phyloP scores from a whole-genome alignment of 768 basidiomycete genomes.

The Lactarius indigo region DNA sequence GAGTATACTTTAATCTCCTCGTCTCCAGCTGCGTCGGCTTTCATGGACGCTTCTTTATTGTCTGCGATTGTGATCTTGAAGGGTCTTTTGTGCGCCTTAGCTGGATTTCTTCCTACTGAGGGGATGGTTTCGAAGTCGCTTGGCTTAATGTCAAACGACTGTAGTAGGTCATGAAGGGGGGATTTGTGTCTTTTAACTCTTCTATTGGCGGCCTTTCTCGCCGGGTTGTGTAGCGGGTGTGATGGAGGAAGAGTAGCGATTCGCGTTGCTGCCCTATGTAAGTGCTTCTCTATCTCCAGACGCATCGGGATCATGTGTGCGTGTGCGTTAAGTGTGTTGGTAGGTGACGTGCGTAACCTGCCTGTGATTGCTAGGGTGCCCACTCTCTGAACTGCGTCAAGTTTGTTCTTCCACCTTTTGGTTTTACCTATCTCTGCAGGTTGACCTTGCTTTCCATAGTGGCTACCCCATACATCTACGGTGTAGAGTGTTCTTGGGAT shows the following conservation, averaged over 20 bases:
- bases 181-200: not conserved
- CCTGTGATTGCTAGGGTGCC: too few relatives aligned
- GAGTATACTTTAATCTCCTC: constrained; percentile 20
- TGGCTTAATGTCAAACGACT: not conserved
- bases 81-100: not conserved
- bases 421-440: too few relatives aligned
- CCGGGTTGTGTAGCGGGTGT: constrained; percentile 10
- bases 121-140: constrained; percentile 16
- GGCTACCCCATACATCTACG: too few relatives aligned
- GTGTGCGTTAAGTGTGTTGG: too few relatives aligned
- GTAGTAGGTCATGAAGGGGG: constrained; percentile 24
- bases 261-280: constrained; percentile 6
- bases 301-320: too few relatives aligned
- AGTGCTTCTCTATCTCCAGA: not conserved
- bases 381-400: too few relatives aligned
- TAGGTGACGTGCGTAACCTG: too few relatives aligned
- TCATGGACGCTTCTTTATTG: not conserved
- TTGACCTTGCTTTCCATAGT: too few relatives aligned
- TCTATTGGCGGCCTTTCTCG: not conserved
- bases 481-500: too few relatives aligned
- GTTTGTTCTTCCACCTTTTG: too few relatives aligned
- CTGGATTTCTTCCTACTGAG: not conserved
- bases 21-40: not conserved
- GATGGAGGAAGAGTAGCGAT: constrained; percentile 18
- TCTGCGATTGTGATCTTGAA: not conserved